Conservation (phyloP, 495 filamentous ascomycete genomes). For the Xylaria longipes region DNA sequence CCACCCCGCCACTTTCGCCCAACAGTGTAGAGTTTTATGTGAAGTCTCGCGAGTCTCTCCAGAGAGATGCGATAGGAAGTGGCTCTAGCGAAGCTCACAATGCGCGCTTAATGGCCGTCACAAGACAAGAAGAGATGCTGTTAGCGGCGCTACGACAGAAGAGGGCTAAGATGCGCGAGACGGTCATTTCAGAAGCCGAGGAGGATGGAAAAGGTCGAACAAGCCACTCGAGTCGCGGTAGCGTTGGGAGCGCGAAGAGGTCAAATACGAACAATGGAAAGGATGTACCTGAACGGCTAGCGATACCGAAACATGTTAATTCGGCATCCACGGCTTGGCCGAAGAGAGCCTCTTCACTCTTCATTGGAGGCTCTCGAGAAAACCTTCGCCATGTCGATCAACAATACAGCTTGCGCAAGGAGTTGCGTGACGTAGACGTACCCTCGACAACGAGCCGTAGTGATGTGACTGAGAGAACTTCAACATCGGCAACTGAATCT, state of each 20-base stretch:
- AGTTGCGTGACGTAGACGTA: conserved; percentile 22
- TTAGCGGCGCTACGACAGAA: conserved; percentile 82
- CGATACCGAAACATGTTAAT: not conserved
- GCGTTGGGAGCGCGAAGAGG: conserved; percentile 24
- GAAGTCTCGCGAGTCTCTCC: conserved; percentile 38
- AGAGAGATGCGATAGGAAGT: conserved; percentile 28
- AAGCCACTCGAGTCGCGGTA: not conserved
- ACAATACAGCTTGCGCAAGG: conserved; percentile 4
- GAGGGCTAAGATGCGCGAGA: conserved; percentile 76
- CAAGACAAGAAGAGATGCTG: conserved; percentile 81
- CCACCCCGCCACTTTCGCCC: conserved; percentile 56
- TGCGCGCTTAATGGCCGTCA: conserved; percentile 83
- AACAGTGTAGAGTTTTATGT: conserved; percentile 52
- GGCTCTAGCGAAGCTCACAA: conserved; percentile 43
- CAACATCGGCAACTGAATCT: conserved; percentile 19
- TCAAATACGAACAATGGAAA: not conserved
- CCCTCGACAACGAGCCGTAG: conserved; percentile 33
- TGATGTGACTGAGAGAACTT: conserved; percentile 31
- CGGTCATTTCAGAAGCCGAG: conserved; percentile 66
- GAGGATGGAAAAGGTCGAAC: conserved; percentile 35
- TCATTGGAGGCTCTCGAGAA: conserved; percentile 18
- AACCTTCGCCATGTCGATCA: not conserved
- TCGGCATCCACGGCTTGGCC: conserved; percentile 9
- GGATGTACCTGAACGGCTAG: not conserved
- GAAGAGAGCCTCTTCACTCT: conserved; percentile 29